Evolutionary conservation across 257 asterid genomes (phyloP).

Genomic region (Ajuga chamaepitys): DNA sequence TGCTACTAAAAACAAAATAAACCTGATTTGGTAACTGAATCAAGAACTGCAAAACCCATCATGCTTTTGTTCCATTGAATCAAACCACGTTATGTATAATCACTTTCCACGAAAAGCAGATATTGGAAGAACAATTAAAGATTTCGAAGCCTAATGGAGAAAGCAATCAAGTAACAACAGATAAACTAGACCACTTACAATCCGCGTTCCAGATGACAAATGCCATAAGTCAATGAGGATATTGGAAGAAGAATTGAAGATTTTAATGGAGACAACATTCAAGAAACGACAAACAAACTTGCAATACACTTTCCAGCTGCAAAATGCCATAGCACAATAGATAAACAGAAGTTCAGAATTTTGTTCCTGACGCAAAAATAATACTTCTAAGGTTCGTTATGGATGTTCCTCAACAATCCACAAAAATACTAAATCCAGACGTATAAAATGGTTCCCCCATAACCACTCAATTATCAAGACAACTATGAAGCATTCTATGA

Average conservation of each 20-base stretch:
- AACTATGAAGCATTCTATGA: neutral
- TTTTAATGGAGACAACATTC: no score
- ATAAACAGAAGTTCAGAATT: neutral
- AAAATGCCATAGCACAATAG: no score
- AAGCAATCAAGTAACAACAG: neutral
- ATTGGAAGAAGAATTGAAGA: no score
- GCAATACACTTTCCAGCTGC: neutral
- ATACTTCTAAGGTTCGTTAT: neutral
- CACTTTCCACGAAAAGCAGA: neutral
- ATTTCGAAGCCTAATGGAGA: neutral
- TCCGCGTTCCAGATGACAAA: neutral
- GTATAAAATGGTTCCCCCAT: neutral
- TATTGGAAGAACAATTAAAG: neutral
- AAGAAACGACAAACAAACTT: no score
- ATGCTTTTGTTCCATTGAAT: neutral
- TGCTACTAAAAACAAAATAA: neutral
- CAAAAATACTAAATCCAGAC: neutral
- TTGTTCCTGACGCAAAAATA: neutral
- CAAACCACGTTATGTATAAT: neutral
- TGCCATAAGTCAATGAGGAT: no score
- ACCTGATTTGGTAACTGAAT: neutral
- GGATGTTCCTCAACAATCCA: neutral
- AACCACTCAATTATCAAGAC: neutral
- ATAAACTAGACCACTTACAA: neutral
- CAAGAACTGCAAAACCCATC: neutral